phyloP scores from a whole-genome alignment of 2,329 filamentous ascomycete genomes.

The Trichoderma harzianum region DNA sequence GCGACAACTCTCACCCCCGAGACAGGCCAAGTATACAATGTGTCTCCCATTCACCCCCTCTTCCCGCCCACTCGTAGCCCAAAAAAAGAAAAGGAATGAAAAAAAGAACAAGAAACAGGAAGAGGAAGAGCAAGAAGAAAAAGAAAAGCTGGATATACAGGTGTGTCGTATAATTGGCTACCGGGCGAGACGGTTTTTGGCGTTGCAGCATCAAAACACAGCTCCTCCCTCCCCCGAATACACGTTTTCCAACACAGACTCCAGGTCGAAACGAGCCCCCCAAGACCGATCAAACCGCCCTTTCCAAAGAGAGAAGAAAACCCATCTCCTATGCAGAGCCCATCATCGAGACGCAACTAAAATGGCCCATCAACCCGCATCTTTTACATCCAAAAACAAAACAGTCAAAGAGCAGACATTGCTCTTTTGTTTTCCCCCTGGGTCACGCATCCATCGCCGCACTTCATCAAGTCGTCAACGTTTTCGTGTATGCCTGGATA shows the following conservation, averaged over 20 bases:
- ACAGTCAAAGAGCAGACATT: neutral
- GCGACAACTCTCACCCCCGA: neutral
- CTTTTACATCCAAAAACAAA: conserved; percentile 6
- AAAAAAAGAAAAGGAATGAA: neutral
- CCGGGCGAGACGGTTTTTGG: conserved; percentile 10
- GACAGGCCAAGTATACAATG: neutral
- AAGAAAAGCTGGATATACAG: conserved; percentile 15
- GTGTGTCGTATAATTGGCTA: conserved; percentile 19
- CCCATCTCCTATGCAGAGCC: neutral
- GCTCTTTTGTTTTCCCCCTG: neutral
- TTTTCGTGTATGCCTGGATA: neutral
- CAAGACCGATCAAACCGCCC: conserved; percentile 4
- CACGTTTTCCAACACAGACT: conserved; percentile 14
- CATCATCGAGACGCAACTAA: neutral
- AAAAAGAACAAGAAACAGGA: neutral
- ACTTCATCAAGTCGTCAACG: conserved; percentile 6
- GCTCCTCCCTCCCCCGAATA: conserved; percentile 5
- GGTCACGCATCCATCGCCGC: neutral
- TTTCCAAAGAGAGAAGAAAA: conserved; percentile 8
- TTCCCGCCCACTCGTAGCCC: neutral
- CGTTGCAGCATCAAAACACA: conserved; percentile 11
- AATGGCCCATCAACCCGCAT: neutral
- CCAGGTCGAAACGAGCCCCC: conserved; percentile 12
- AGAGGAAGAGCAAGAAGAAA: neutral
- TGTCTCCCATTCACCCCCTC: neutral